Evolutionary conservation across 1,139 yeast genomes (phyloP), one percentile per base, ranked within the genome.

Genomic region (Nakaseomyces nivariensis): DNA sequence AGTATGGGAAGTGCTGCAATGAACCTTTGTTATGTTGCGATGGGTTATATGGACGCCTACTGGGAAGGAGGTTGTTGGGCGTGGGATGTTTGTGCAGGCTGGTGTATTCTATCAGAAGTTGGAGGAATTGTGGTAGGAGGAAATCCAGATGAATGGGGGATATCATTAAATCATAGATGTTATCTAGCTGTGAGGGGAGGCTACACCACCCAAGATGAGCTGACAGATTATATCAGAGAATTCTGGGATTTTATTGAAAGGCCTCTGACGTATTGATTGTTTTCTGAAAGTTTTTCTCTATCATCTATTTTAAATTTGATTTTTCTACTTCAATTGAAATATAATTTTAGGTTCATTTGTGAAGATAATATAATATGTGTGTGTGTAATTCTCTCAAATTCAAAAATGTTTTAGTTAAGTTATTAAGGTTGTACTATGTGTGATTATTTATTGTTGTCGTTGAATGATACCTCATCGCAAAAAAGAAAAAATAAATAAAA

Each of bases 1-100:
- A 70, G 77, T 26, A 62, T 76, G 50, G 84, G 84, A 1, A 75
- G 81, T 26, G 82, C 83, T 1, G 84, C 84, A 1, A 71, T 78
- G 71, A 78, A 78, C 58, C 62, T 78, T 32, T 72, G 79, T 42
- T 71, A 73, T 42, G 78, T 76, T 5, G 82, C 83, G 0, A 68
- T 76, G 3, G 84, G 84, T 3, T 68, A 68, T 49, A 54, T 77
- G 42, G 84, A 79, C 58, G 70, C 77, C 11, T 79, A 78, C 62
- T 79, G 83, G 81, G 82, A 78, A 64, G 82, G 82, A 47, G 82
- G 83, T 22, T 77, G 81, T 59, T 77, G 74, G 61, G 76, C 78
- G 10, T 79, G 83, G 83, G 83, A 79, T 57, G 82, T 79, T 1
- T 77, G 82, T 61, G 84, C 83, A 11, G 81, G 82, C 36, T 78